Evolutionary conservation across 768 basidiomycete species (phyloP), one percentile per base, ranked within the genome.

Genomic region (Gloeopeniophorella convolvens): DNA sequence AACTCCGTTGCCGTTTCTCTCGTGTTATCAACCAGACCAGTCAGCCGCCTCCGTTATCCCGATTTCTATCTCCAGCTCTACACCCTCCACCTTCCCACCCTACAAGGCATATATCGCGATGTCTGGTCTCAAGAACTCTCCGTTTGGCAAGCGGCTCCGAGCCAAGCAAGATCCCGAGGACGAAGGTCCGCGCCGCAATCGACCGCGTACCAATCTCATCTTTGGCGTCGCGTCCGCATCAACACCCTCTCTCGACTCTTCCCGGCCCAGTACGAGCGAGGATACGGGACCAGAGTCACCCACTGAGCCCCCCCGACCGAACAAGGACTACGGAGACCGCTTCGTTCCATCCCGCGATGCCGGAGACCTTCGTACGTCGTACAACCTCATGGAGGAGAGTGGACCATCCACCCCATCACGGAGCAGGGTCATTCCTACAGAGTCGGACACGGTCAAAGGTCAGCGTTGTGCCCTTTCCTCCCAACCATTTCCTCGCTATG

Each of bases 101-200:
- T 36, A 47, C 34, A 27, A 33, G 35, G 11, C 43, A 28, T 39
- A 31, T 27, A 20, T 31, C 26, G 32, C 50, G 51, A 87, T 87
- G 85, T 82, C 85, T 50, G 78, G 79, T 48, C 76, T 89, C 68
- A 86, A 85, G 72, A 88, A 89, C 68, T 88, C 87, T 61, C 84
- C 83, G 1, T 89, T 87, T 67, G 86, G 85, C 35, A 89, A 89
- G 62, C 80, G 87, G 11, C 73, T 89, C n/a, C 80, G 86, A 35
- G 83, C 83, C 12, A 75, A 84, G 54, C 73, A 76, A 59, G 82
- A 85, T 28, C 63, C 65, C 18, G 82, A 83, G 51, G 78, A 82
- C 44, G 74, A 74, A 34, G 65, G 72, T 3, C 78, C 76, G 0
- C 65, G 77, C 46, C 69, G 78, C 58, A 76, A 67, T 57, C 70